Base-by-base conservation (phyloP, 1,139 yeast genomes). In the Yamadazyma buinensis region DNA sequence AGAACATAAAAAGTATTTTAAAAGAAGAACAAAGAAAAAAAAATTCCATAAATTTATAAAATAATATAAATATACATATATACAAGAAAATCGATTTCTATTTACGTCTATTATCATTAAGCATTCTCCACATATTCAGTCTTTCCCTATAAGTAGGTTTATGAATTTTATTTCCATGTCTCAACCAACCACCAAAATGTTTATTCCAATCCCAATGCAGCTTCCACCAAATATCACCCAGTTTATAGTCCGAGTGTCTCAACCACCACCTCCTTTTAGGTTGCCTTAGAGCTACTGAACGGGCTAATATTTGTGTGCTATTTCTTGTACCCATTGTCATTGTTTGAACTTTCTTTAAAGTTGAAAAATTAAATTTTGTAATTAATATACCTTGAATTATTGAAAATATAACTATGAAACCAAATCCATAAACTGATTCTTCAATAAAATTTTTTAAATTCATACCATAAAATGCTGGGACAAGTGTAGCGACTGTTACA, bases 361-460 rank as follows among this genome's bases (percentile, higher is more conserved):
- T 71, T 35, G 64, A 63, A 48, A 80, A 64, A 44, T 72, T 72
- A 38, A 64, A 48, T 27, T 58, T 37, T 1, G 77, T 65, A 38
- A 75, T 60, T 2, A 66, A 35, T 4, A 60, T 32, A 1, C 78
- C 82, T 45, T 68, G 72, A 1, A 72, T 28, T n/a, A 72, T 35
- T 15, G 79, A 72, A 12, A 67, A 36, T 0, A 55, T 68, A 12
- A 86, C 75, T 14, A 84, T 82, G 0, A 72, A 59, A 0, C 73
- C 76, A 55, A 84, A 86, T 1, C 94, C 94, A 35, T 65, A 56
- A 13, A 65, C 56, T 2, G 85, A 72, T 19, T 88, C 95, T 55
- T 92, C 98, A 10, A 90, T 79, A 52, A 80, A 87, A 54, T 90
- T 92, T 50, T 85, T 86, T 54, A 92, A 65, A 55, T 92, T 92